These are phyloP conservation scores for Priceomyces carsonii DNA, from an alignment of 805 yeast genomes.

Conservation along the genomic window DNA sequence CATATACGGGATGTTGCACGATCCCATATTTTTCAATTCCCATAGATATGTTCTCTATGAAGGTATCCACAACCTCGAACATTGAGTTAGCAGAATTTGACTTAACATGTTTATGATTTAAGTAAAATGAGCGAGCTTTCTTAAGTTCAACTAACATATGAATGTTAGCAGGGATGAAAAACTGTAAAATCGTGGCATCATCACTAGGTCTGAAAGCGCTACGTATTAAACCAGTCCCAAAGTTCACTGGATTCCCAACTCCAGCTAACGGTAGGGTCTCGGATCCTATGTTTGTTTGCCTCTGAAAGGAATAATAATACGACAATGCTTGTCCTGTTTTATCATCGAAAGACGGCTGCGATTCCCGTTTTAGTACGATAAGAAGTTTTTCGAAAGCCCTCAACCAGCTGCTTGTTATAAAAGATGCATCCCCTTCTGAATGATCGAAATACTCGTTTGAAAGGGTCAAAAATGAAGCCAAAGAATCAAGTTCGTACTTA, in stretches of 20 bases:
- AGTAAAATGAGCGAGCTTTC: slow-evolving; percentile 25
- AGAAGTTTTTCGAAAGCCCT: slow-evolving; percentile 55
- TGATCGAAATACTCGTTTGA: slow-evolving; percentile 66
- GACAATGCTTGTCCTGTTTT: slow-evolving; percentile 48
- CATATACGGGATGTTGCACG: slow-evolving; percentile 65
- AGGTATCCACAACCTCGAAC: slow-evolving; percentile 25
- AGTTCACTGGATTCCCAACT: slow-evolving; percentile 79
- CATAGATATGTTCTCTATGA: slow-evolving; percentile 43
- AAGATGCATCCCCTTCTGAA: slow-evolving; percentile 49
- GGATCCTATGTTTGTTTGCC: slow-evolving; percentile 72
- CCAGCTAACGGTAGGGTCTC: slow-evolving; percentile 83
- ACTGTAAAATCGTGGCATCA: slow-evolving; percentile 79
- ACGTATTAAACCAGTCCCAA: slow-evolving; percentile 67
- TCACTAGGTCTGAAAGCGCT: slow-evolving; percentile 89
- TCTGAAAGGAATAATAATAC: slow-evolving; percentile 65
- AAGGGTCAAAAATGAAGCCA: slow-evolving; percentile 78
- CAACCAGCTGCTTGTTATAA: slow-evolving; percentile 55
- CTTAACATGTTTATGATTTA: slow-evolving; percentile 12
- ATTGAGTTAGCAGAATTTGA: slow-evolving; percentile 10
- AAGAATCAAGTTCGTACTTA: slow-evolving; percentile 83
- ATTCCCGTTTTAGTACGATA: slow-evolving; percentile 57
- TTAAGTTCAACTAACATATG: slow-evolving; percentile 66
- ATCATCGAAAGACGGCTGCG: slow-evolving; percentile 58
- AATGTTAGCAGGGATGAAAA: slow-evolving; percentile 84
- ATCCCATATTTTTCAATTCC: slow-evolving; percentile 69